Base-by-base conservation (phyloP, 2,329 filamentous ascomycete species). In the Colletotrichum caudatum region DNA sequence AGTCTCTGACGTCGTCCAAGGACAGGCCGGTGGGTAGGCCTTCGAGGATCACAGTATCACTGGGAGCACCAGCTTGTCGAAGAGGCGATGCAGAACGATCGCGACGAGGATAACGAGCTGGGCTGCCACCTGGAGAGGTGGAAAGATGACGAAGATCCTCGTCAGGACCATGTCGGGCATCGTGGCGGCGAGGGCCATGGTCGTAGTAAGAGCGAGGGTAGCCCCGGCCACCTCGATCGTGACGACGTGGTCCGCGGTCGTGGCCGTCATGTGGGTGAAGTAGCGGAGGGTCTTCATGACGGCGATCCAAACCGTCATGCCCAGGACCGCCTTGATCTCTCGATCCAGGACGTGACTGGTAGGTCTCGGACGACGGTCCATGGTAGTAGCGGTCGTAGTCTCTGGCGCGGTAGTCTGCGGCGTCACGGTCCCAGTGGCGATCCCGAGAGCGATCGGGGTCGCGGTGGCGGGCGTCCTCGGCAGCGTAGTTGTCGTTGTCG, bases 1-100 rank as follows among this genome's bases (percentile, higher is more conserved):
- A 78, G 26, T 82, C 80, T 41, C 80, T 81, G 83, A 89, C 87
- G 80, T 88, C 85, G 77, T 82, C 82, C 78, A 85, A 81, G 70
- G 84, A 84, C 71, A 87, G 80, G 66, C 83, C 83, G 69, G 80
- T 77, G 41, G 86, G 85, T 66, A 89, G 75, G 65, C 87, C 86
- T 76, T 90, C 87, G 54, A 90, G 80, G 64, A 89, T 87, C 63
- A 89, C 81, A 44, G 85, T 88, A 73, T 86, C 82, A 74, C 82
- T 86, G 41, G 85, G 85, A 69, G 75, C 77, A 60, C 83, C 82
- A 37, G 82, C 81, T 58, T 82, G 81, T 60, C 78, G 79, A 44
- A 74, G 78, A 44, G 78, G 81, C 73, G 73, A 73, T 71, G 64
- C 26, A 68, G 71, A 72, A 60, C 73, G 64, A 71, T 71, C 69